Evolutionary conservation across 768 basidiomycete species (phyloP).

Genomic region (Roridomyces roridus): DNA sequence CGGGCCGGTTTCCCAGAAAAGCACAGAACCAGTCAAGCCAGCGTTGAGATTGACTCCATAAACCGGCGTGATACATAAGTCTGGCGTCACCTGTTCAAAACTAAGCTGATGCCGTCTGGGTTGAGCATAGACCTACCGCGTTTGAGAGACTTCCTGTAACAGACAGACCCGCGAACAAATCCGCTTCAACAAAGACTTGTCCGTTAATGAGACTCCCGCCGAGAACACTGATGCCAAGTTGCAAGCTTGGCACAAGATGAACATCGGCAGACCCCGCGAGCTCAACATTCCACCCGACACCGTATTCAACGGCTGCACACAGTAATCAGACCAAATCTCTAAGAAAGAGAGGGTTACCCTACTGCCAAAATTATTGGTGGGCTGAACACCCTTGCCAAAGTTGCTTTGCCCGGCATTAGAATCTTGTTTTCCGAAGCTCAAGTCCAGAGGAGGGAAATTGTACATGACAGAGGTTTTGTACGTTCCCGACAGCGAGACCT

Average conservation of each 20-base stretch:
- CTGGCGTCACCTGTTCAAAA: not conserved
- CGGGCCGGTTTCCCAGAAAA: not conserved
- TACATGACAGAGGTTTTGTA: not conserved
- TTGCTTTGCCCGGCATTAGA: not conserved
- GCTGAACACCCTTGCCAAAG: not conserved
- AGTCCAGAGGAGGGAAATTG: slow-evolving; percentile 7
- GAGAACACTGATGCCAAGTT: slow-evolving; percentile 31
- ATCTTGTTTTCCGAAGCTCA: slow-evolving; percentile 15
- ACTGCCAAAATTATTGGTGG: not conserved
- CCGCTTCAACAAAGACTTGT: slow-evolving; percentile 24
- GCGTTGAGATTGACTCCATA: not conserved
- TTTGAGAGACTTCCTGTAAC: slow-evolving; percentile 28
- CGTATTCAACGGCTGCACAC: no score
- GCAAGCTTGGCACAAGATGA: slow-evolving; percentile 26
- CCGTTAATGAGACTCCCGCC: slow-evolving; percentile 25
- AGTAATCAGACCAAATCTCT: no score
- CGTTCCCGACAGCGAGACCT: not conserved
- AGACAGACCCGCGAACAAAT: slow-evolving; percentile 26
- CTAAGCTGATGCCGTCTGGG: not conserved
- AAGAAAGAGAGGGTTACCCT: no score
- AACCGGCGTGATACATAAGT: not conserved
- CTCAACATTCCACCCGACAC: not conserved
- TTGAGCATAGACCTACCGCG: not conserved
- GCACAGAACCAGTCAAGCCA: slow-evolving; percentile 9
- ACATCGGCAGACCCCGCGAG: not conserved